These are phyloP conservation scores for Aphanomyces euteiches DNA, from an alignment of 352 stramenopile genomes.

Conservation along the genomic window DNA sequence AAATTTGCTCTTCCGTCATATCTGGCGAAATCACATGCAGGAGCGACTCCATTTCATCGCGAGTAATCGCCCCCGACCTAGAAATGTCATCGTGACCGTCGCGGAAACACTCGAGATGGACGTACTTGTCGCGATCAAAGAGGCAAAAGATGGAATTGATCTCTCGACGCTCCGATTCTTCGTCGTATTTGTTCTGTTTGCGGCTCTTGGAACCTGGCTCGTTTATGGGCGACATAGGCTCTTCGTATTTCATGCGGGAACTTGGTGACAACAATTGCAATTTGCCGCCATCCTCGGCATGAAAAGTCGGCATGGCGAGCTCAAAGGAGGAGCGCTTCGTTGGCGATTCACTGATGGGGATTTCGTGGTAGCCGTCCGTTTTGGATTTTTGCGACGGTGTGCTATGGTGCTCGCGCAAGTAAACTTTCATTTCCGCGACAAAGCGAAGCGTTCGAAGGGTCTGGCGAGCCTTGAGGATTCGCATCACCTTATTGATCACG, in stretches of 20 bases:
- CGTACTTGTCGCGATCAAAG: conserved; percentile 49
- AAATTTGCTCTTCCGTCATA: conserved; percentile 55
- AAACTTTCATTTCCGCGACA: conserved; percentile 76
- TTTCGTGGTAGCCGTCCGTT: not conserved
- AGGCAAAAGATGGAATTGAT: conserved; percentile 71
- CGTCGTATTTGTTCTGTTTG: conserved; percentile 46
- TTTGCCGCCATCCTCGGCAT: not conserved
- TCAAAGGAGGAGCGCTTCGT: not conserved
- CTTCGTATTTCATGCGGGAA: not conserved
- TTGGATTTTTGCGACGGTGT: not conserved
- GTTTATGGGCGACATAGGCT: conserved; percentile 20
- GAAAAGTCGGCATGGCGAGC: not conserved
- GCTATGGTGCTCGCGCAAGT: conserved; percentile 43
- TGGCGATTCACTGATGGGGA: not conserved
- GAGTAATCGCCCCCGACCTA: conserved; percentile 54
- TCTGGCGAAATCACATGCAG: conserved; percentile 62
- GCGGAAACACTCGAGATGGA: not conserved
- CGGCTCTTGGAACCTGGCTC: not conserved
- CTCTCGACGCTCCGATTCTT: conserved; percentile 62
- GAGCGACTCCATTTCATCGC: conserved; percentile 56
- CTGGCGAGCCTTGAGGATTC: conserved; percentile 56
- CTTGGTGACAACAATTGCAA: not conserved
- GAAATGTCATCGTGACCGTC: not conserved
- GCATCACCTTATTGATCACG: conserved; percentile 62
- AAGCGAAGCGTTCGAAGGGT: conserved; percentile 70